phyloP scores from a whole-genome alignment of 75 land plant genomes.

The Pinus taeda region DNA sequence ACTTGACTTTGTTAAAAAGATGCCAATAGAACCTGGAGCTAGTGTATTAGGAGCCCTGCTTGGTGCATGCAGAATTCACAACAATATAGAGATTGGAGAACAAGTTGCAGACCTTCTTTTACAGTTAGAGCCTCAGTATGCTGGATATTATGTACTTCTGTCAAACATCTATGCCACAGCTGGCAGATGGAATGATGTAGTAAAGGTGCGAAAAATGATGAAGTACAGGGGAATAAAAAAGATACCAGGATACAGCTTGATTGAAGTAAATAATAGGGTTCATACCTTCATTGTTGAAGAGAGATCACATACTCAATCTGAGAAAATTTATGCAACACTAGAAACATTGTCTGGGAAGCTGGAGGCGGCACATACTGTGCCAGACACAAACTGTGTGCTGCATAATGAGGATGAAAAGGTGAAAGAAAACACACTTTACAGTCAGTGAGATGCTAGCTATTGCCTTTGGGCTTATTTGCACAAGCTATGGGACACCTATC shows the following conservation, averaged over 20 bases:
- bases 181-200: neutral
- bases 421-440: neutral
- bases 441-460: neutral
- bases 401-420: neutral
- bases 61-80: neutral
- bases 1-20: neutral
- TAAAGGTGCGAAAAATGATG: neutral
- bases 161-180: neutral
- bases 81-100: neutral
- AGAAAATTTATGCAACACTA: neutral
- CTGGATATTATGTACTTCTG: neutral
- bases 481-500: too few relatives aligned
- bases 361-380: neutral
- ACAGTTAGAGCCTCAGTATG: neutral
- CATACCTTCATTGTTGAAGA: neutral
- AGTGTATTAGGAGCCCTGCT: neutral
- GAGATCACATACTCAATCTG: neutral
- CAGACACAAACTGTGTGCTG: neutral
- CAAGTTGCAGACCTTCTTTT: neutral
- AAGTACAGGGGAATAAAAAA: neutral
- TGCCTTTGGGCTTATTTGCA: neutral
- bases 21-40: neutral
- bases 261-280: neutral
- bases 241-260: neutral
- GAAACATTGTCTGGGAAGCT: neutral